Evolutionary conservation across 257 asterid species (phyloP).

Genomic region (Dorcoceras hygrometricum): DNA sequence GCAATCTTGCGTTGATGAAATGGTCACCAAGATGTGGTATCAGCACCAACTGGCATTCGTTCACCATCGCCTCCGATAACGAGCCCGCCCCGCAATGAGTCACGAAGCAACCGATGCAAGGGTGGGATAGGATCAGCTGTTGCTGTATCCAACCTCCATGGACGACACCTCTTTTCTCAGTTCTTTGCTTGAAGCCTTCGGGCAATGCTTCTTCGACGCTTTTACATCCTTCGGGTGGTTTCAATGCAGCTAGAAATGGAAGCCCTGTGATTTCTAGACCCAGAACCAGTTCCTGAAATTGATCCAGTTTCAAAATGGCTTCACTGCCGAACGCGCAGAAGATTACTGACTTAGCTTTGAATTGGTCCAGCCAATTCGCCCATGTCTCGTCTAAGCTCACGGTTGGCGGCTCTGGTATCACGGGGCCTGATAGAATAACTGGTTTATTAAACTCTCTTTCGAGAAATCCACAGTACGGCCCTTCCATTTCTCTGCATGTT

Average conservation of each 20-base stretch:
- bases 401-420: constrained; percentile 21
- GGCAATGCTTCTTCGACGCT: constrained; percentile 41
- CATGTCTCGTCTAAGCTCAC: constrained; percentile 22
- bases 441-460: constrained; percentile 30
- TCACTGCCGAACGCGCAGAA: constrained; percentile 50
- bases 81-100: constrained; percentile 49
- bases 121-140: constrained; percentile 32
- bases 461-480: constrained; percentile 25
- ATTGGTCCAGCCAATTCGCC: constrained; percentile 30
- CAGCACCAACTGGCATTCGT: constrained; percentile 35
- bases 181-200: constrained; percentile 26
- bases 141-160: constrained; percentile 46
- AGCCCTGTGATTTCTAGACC: constrained; percentile 39
- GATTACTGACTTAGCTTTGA: constrained; percentile 27
- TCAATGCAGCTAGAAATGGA: constrained; percentile 36
- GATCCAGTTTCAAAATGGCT: constrained; percentile 29
- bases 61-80: constrained; percentile 37
- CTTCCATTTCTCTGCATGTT: constrained; percentile 39
- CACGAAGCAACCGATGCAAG: constrained; percentile 42
- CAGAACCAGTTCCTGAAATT: constrained; percentile 30
- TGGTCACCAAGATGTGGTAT: constrained; percentile 38
- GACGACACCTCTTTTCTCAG: constrained; percentile 30
- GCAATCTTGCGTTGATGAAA: constrained; percentile 28
- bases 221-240: constrained; percentile 34
- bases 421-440: constrained; percentile 36